These are phyloP conservation scores for Lachnellula arida DNA, from an alignment of 2,329 filamentous ascomycete species.

Conservation along the genomic window DNA sequence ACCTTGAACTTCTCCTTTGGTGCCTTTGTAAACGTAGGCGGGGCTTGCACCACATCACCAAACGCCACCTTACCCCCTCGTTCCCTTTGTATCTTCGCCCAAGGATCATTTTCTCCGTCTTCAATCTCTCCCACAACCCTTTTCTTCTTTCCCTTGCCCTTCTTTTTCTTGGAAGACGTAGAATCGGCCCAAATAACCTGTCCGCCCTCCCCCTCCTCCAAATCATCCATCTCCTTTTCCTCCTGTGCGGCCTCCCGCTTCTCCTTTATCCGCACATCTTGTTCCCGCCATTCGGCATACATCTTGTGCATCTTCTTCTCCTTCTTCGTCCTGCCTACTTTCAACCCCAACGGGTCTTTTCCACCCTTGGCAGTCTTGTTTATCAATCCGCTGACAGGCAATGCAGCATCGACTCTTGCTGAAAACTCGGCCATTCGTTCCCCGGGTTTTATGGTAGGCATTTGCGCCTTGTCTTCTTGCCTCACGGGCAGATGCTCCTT, in stretches of 20 bases:
- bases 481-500: constrained; percentile 22
- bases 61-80: constrained; percentile 33
- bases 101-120: constrained; percentile 33
- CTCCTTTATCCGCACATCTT: constrained; percentile 49
- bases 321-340: constrained; percentile 71
- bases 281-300: constrained; percentile 71
- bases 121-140: constrained; percentile 41
- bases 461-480: constrained; percentile 21
- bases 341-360: constrained; percentile 59
- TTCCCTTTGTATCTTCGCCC: constrained; percentile 28
- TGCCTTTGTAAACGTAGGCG: constrained; percentile 29
- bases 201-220: constrained; percentile 29
- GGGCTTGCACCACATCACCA: constrained; percentile 32
- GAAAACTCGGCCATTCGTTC: constrained; percentile 80
- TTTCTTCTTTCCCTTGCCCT: constrained; percentile 26
- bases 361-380: constrained; percentile 55
- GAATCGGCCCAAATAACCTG: constrained; percentile 55
- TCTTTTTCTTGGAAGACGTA: constrained; percentile 20
- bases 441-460: constrained; percentile 72
- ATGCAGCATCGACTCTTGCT: constrained; percentile 74
- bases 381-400: constrained; percentile 70
- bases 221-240: constrained; percentile 28
- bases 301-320: constrained; percentile 79
- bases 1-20: constrained; percentile 38
- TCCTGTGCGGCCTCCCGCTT: constrained; percentile 26